A percentile compares a stretch with the other conserved stretches of the same genome.
Evolutionary conservation across 345 rosid genomes (phyloP).

Genomic region (Raphanus raphanistrum): DNA sequence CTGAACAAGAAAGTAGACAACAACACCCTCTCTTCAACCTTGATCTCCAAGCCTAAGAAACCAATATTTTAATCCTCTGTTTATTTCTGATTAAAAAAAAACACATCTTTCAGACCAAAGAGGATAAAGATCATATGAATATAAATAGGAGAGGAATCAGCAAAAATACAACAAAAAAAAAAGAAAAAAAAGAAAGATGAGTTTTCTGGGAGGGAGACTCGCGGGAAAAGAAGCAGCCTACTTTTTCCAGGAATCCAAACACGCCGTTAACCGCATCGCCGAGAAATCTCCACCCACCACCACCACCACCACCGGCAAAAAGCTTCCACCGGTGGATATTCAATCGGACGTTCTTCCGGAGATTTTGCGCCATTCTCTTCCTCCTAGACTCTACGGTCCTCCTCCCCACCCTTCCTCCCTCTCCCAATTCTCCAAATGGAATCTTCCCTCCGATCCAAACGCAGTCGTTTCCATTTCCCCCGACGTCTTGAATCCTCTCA

Average conservation of each 20-base stretch:
- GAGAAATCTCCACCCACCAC: conserved; percentile 54
- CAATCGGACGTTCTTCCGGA: conserved; percentile 85
- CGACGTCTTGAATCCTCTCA: conserved; percentile 76
- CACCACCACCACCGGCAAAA: conserved; percentile 40
- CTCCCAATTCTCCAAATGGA: conserved; percentile 74
- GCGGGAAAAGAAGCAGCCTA: conserved; percentile 93
- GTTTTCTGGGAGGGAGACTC: conserved; percentile 78
- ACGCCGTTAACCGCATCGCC: conserved; percentile 75
- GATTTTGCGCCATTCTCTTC: conserved; percentile 83
- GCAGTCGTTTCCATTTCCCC: conserved; percentile 43
- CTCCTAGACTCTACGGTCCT: conserved; percentile 55
- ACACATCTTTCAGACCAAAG: neutral
- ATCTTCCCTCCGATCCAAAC: conserved; percentile 45
- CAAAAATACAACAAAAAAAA: neutral
- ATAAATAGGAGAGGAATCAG: conserved; percentile 16
- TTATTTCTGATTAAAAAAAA: neutral
- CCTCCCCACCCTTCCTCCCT: conserved; percentile 61
- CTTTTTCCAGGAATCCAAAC: conserved; percentile 86
- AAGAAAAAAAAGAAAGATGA: conserved; percentile 46
- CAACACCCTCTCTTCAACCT: conserved; percentile 1
- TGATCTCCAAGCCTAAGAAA: conserved; percentile 35
- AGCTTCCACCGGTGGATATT: conserved; percentile 37
- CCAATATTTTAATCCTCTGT: conserved; percentile 5
- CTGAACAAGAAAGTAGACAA: conserved; percentile 23
- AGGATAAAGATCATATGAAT: conserved; percentile 1